These are phyloP conservation scores for Chenopodium suecicum DNA, from an alignment of 148 eudicot species.

Conservation along the genomic window DNA sequence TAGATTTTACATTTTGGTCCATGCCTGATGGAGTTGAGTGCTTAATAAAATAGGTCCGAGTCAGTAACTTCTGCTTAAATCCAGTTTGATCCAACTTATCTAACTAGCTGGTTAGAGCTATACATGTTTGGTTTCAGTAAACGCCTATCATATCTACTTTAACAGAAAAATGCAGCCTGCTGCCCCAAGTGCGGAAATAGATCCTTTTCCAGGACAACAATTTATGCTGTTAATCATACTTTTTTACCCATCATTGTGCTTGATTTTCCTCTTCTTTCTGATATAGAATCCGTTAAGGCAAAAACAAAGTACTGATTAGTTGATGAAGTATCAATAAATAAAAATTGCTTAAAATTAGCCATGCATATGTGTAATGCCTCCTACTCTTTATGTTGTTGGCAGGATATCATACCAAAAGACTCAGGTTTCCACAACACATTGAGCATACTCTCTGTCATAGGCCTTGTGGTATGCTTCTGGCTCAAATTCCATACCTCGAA, in stretches of 20 bases:
- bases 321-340: neutral
- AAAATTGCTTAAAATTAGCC: neutral
- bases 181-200: neutral
- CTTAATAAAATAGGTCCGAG: neutral
- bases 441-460: slow-evolving; percentile 59
- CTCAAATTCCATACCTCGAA: neutral
- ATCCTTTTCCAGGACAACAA: neutral
- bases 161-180: neutral
- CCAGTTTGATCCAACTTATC: neutral
- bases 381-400: slow-evolving; percentile 29
- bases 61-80: neutral
- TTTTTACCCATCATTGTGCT: neutral
- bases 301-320: neutral
- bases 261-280: neutral
- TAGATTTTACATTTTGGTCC: too few relatives aligned
- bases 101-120: neutral
- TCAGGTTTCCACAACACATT: slow-evolving; percentile 39
- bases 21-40: neutral
- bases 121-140: neutral
- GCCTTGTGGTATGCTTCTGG: slow-evolving; percentile 62
- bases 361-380: slow-evolving; percentile 6
- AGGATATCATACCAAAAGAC: slow-evolving; percentile 48
- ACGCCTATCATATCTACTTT: neutral
- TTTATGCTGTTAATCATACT: neutral
- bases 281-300: neutral